These are phyloP conservation scores for Ceratocystis albifundus DNA, from an alignment of 2,329 filamentous ascomycete species.

Conservation along the genomic window DNA sequence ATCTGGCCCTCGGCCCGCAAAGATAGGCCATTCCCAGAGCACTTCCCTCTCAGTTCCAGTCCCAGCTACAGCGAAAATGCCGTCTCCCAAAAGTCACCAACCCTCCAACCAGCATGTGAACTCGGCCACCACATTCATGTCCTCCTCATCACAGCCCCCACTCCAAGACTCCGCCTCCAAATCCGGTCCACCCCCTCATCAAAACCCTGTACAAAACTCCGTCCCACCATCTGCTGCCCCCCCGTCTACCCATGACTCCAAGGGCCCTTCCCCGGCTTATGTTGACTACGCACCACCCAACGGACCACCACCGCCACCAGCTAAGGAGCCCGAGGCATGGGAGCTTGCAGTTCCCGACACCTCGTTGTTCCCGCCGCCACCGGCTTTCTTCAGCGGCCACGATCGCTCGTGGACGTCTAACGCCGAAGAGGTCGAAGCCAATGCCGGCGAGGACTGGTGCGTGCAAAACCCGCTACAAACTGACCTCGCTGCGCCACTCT, in stretches of 20 bases:
- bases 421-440: constrained; percentile 51
- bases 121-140: not conserved
- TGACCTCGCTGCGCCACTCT: constrained; percentile 36
- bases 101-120: not conserved
- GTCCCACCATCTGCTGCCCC: constrained; percentile 32
- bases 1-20: constrained; percentile 28
- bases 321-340: constrained; percentile 37
- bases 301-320: constrained; percentile 30
- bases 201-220: constrained; percentile 29
- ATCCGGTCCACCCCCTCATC: constrained; percentile 29
- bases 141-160: constrained; percentile 6
- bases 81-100: constrained; percentile 16
- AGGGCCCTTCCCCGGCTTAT: constrained; percentile 11
- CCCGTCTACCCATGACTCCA: constrained; percentile 26
- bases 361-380: constrained; percentile 59
- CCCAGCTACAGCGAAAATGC: not conserved
- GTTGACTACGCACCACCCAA: constrained; percentile 30
- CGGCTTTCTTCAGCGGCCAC: constrained; percentile 51
- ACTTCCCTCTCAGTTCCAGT: not conserved
- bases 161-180: constrained; percentile 24
- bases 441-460: constrained; percentile 57
- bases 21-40: constrained; percentile 24
- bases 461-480: constrained; percentile 44
- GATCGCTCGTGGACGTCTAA: constrained; percentile 58
- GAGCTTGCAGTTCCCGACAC: constrained; percentile 59